Evolutionary conservation across 2,329 filamentous ascomycete genomes (phyloP), one percentile per base, ranked within the genome.

Genomic region (Pseudodiploospora longispora): DNA sequence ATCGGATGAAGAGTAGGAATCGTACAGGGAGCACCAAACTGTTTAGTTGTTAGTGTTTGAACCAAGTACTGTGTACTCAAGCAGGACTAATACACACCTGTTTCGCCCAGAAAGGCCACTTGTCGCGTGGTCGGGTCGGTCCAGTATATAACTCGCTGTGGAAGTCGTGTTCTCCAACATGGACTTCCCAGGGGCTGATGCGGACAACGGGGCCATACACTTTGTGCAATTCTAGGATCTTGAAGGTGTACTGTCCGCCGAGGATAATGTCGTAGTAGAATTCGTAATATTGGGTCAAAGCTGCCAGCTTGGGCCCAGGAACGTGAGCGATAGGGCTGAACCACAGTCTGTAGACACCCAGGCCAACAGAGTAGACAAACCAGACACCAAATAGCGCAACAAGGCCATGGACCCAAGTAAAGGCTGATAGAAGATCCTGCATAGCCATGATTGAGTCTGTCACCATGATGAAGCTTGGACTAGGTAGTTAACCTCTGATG

Each of bases 231-330:
- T 65, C 55, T 36, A 58, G 52, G 27, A 72, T 66, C 44, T 69
- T 61, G 51, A 61, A 67, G 10, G 57, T 67, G 47, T 69, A 71
- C 51, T 67, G 57, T 2, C 68, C 69, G 5, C 63, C 60, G 5
- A 63, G 55, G 36, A 67, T 43, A 19, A 70, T 56, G 43, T 72
- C 68, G 46, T 70, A 70, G 52, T 69, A 72, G 40, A 63, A 61
- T 48, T 67, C 65, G 45, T 67, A 68, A 55, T 60, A 65, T 41
- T 61, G 55, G 40, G 64, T 66, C 39, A 65, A 50, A 4, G 64
- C 65, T 28, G 66, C 63, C 30, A 69, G 56, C 48, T 52, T 63
- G 41, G 65, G 65, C 3, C 66, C 66, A 1, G 66, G 65, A 38
- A 69, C 59, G 42, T 59, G 56, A 38, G 64, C 56, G 33, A 67